Evolutionary conservation across 768 basidiomycete species (phyloP), one percentile per base, ranked within the genome.

Genomic region (Tricholoma sp.): DNA sequence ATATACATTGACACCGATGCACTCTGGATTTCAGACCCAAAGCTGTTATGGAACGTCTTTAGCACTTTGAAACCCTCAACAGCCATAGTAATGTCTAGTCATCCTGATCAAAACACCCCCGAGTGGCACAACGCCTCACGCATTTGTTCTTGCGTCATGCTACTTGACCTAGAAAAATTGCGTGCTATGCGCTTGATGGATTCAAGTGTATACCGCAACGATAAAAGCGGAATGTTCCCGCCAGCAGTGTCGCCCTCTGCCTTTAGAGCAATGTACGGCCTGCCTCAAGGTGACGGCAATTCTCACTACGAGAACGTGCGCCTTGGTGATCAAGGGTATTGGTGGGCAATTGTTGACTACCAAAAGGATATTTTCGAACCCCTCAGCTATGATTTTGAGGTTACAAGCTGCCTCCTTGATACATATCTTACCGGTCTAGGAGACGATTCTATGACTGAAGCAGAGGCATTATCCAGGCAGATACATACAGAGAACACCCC

Each of bases 1-100:
- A 79, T 80, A 55, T 81, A 72, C 61, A 63, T 81, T 53, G 80
- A 81, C 65, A 80, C 79, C 7, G 80, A 81, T 61, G 77, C 80
- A 1, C 68, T 80, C 54, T 77, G 80, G 65, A 72, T 80, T 49
- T 65, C 73, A 12, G 77, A 81, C 59, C 76, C 80, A 2, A 66
- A 68, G 9, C 68, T 78, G 33, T 72, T 80, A 17, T 80, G 78
- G 79, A 67, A 74, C 11, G 67, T 69, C 44, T 80, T 79, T 55
- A 63, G 61, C 49, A 57, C 45, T 17, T 66, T 76, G 53, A 63
- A 64, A 24, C 64, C 73, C 33, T 57, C 64, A 12, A 72, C 74
- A 45, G 72, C 76, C 29, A 66, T 79, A 50, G 68, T 73, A 36
- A 75, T 80, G 71, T 72, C 76, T 7, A 73, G 71, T 49, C 79